phyloP scores from a whole-genome alignment of 345 rosid species.

The Geranium brycei region DNA sequence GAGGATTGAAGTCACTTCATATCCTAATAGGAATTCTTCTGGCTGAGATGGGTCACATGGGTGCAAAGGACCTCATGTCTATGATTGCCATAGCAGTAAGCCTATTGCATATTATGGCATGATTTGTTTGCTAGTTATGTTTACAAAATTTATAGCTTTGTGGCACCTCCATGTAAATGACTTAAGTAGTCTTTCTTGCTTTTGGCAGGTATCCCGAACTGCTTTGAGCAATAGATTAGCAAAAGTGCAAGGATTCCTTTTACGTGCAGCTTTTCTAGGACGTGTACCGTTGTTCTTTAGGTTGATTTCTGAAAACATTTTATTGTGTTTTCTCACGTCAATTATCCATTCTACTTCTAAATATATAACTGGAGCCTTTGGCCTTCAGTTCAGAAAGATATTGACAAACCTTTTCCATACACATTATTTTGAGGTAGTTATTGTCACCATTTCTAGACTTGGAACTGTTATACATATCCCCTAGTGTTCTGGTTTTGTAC shows the following conservation, averaged over 20 bases:
- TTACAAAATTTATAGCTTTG: neutral
- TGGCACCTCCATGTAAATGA: neutral
- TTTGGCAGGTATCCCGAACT: slow-evolving; percentile 70
- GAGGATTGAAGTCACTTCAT: slow-evolving; percentile 68
- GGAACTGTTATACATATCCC: neutral
- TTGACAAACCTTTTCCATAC: slow-evolving; percentile 80
- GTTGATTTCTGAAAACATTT: slow-evolving; percentile 79
- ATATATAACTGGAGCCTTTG: slow-evolving; percentile 75
- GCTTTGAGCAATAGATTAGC: slow-evolving; percentile 90
- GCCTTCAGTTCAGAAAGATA: slow-evolving; percentile 81
- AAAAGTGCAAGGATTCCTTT: slow-evolving; percentile 93
- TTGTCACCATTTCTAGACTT: neutral
- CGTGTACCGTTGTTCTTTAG: slow-evolving; percentile 75
- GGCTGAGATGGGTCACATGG: slow-evolving; percentile 71
- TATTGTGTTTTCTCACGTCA: slow-evolving; percentile 78
- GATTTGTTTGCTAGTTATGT: neutral
- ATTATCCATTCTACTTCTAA: slow-evolving; percentile 75
- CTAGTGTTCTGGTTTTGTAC: neutral
- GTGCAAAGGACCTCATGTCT: slow-evolving; percentile 75
- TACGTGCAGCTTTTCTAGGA: slow-evolving; percentile 89
- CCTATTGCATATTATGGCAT: slow-evolving; percentile 1
- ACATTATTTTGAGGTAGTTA: slow-evolving; percentile 72
- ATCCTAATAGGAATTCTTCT: slow-evolving; percentile 63
- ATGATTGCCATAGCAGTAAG: slow-evolving; percentile 70
- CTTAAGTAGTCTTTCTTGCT: neutral